phyloP scores from a whole-genome alignment of 257 asterid species.

The Solanum stenotomum region DNA sequence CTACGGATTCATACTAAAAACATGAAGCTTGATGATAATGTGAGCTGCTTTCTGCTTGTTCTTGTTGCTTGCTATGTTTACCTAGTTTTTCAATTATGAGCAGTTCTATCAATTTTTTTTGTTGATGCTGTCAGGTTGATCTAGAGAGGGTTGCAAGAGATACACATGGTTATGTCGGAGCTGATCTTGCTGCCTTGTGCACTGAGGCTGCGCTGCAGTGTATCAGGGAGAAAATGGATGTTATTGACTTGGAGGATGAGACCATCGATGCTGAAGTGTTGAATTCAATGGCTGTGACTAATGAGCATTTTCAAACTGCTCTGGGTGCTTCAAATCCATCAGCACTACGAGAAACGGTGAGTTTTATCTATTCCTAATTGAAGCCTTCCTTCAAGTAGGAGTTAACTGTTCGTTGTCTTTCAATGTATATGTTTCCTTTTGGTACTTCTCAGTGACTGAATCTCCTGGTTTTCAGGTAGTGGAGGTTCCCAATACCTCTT shows the following conservation, averaged over 20 bases:
- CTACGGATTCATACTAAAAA: constrained; percentile 87
- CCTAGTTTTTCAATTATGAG: background rate
- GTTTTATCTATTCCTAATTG: background rate
- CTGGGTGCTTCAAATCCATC: constrained; percentile 91
- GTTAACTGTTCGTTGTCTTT: background rate
- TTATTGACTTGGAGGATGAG: constrained; percentile 86
- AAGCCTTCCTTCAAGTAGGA: background rate
- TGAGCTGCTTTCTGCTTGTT: constrained; percentile 2
- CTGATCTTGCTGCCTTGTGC: constrained; percentile 88
- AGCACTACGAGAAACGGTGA: constrained; percentile 85
- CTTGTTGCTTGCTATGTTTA: background rate
- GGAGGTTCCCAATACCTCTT: constrained; percentile 76
- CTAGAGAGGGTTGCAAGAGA: constrained; percentile 73
- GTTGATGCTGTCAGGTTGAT: constrained; percentile 49
- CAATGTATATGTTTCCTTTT: background rate
- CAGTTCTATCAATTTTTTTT: background rate
- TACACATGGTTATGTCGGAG: constrained; percentile 92
- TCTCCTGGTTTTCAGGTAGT: constrained; percentile 41
- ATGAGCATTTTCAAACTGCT: constrained; percentile 83
- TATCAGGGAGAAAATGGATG: constrained; percentile 97
- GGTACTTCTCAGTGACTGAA: background rate
- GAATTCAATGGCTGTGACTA: constrained; percentile 88
- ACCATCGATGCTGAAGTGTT: constrained; percentile 82
- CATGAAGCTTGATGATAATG: constrained; percentile 91
- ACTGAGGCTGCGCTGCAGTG: constrained; percentile 94